phyloP scores from a whole-genome alignment of 2,329 filamentous ascomycete species.

The Bipolaris victoriae region DNA sequence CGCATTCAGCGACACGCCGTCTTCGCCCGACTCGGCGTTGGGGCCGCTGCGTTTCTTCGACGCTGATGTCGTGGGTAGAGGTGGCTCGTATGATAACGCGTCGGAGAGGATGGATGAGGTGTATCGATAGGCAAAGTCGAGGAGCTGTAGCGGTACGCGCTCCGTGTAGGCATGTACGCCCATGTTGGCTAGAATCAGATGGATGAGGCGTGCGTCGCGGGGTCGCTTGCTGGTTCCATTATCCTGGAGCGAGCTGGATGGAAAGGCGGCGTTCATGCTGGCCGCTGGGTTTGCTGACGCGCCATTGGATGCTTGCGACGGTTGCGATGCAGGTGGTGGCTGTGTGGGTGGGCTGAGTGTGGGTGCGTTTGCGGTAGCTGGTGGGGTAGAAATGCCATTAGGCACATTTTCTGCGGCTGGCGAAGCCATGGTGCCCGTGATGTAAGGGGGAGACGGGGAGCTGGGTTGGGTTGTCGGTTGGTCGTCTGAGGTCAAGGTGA shows the following conservation, averaged over 20 bases:
- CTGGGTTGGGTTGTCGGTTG: neutral
- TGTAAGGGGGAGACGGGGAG: conserved; percentile 1
- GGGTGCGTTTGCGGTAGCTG: conserved; percentile 39
- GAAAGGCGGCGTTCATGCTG: conserved; percentile 35
- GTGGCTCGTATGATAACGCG: conserved; percentile 51
- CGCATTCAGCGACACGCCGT: conserved; percentile 67
- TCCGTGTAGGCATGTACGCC: conserved; percentile 81
- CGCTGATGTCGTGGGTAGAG: conserved; percentile 13
- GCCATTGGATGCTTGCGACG: conserved; percentile 27
- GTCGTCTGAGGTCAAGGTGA: conserved; percentile 1
- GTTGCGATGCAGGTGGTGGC: conserved; percentile 20
- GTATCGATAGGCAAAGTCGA: conserved; percentile 87
- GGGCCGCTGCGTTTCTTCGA: conserved; percentile 32
- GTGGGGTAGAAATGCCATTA: conserved; percentile 50
- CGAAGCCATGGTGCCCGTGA: conserved; percentile 44
- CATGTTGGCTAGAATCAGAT: conserved; percentile 78
- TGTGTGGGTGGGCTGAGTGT: conserved; percentile 44
- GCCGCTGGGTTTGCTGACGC: conserved; percentile 12
- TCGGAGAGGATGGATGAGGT: conserved; percentile 74
- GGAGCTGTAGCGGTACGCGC: conserved; percentile 79
- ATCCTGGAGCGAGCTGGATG: conserved; percentile 44
- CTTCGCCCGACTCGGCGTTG: conserved; percentile 47
- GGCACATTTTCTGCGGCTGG: conserved; percentile 42
- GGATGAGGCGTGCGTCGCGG: conserved; percentile 78
- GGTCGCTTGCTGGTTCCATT: conserved; percentile 59